Evolutionary conservation across 2,329 filamentous ascomycete genomes (phyloP), one percentile per base, ranked within the genome.

Genomic region (Stachybotrys chlorohalonatus): DNA sequence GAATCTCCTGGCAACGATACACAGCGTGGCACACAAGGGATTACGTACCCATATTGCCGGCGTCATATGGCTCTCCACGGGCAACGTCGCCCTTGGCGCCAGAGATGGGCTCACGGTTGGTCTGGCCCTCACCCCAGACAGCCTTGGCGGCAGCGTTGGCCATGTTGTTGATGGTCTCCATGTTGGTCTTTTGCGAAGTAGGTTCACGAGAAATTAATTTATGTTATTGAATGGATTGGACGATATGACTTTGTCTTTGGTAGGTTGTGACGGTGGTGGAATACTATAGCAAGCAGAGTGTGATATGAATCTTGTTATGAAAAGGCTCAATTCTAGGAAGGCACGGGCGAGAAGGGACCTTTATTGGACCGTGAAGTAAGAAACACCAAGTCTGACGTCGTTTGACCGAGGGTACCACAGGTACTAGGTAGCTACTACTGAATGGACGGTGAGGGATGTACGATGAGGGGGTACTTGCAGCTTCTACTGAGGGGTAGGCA

Each of bases 1-100:
- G 36, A 42, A 9, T 9, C 36, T 3, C 3, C 36, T 5, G 13
- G 6, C 36, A 42, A 42, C 9, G 9, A 9, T 9, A 42, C 36
- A 42, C 8, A 5, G 9, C 36, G 13, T 5, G 36, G 13, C 9
- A 42, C 9, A 42, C 36, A 5, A 13, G 13, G 8, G 13, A 42
- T 9, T 5, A 53, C 65, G 47, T 79, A 74, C 82, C 78, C n/a
- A 81, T 72, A 68, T 94, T 94, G 51, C 90, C 90, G 55, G 83
- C 83, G 65, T 94, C 90, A 63, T 85, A 95, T 0, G 90, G 90
- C 67, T 93, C 85, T 11, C 81, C 82, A 48, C 76, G 77, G 30
- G 79, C 78, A 5, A 87, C 86, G 66, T 86, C 74, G 46, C 90
- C 90, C 55, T 78, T 74, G 52, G 82, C 74, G 24, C 90, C 90